These are phyloP conservation scores for Penicillium rolfsii DNA, from an alignment of 2,329 filamentous ascomycete species.

Conservation along the genomic window DNA sequence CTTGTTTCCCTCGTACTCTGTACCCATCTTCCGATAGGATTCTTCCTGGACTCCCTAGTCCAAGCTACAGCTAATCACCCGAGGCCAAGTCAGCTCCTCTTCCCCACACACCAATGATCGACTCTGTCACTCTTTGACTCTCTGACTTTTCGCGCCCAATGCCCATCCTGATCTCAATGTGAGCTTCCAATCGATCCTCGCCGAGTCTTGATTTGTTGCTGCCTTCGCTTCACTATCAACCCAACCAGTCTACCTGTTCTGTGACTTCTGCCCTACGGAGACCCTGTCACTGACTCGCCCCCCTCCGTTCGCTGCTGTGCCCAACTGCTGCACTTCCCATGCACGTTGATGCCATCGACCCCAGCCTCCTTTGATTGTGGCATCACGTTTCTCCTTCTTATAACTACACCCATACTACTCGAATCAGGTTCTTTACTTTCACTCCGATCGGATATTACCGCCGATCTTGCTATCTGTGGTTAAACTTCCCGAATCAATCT, in stretches of 20 bases:
- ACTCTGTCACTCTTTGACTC: neutral
- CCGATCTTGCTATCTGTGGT: slow-evolving; percentile 14
- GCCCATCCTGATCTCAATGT: slow-evolving; percentile 3
- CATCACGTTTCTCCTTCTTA: slow-evolving; percentile 18
- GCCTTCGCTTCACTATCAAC: slow-evolving; percentile 25
- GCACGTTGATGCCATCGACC: slow-evolving; percentile 25
- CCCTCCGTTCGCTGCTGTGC: slow-evolving; percentile 28
- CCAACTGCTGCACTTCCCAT: slow-evolving; percentile 21
- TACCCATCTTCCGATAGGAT: neutral
- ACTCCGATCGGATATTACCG: slow-evolving; percentile 21
- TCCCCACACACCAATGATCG: neutral
- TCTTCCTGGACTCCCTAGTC: neutral
- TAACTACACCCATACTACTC: slow-evolving; percentile 4
- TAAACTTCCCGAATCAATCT: slow-evolving; percentile 14
- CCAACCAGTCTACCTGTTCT: slow-evolving; percentile 13
- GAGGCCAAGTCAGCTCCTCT: neutral
- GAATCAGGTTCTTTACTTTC: neutral
- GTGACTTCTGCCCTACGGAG: slow-evolving; percentile 15
- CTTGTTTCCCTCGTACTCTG: neutral
- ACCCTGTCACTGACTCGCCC: slow-evolving; percentile 7
- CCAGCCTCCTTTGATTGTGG: slow-evolving; percentile 21
- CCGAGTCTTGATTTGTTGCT: slow-evolving; percentile 23
- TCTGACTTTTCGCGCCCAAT: neutral
- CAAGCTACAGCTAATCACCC: slow-evolving; percentile 1
- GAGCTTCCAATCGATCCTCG: slow-evolving; percentile 18